Conservation (phyloP, 2,329 filamentous ascomycete genomes). For the Botrytis tulipae region DNA sequence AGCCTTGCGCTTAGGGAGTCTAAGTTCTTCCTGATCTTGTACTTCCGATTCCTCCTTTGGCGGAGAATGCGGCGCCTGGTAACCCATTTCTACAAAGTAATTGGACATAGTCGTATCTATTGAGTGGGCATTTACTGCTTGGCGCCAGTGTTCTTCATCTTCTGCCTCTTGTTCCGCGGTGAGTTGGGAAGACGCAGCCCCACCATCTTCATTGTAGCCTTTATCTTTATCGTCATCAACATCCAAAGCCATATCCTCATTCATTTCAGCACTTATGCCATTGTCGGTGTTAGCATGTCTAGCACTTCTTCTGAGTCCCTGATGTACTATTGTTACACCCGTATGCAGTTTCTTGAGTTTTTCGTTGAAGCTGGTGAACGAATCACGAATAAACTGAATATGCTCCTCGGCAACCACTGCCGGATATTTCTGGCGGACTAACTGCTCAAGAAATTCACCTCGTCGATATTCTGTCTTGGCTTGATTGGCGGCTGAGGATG, state of each 20-base stretch:
- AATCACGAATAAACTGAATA: neutral
- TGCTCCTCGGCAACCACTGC: neutral
- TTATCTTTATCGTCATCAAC: neutral
- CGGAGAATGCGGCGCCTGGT: neutral
- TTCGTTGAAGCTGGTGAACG: neutral
- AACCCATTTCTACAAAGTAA: constrained; percentile 4
- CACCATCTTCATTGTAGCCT: neutral
- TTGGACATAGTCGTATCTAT: neutral
- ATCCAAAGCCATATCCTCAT: neutral
- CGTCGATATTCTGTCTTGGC: neutral
- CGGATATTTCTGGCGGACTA: neutral
- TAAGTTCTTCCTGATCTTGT: neutral
- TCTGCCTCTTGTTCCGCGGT: neutral
- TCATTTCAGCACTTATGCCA: neutral
- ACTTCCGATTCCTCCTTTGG: too few species aligned
- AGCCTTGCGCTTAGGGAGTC: too few species aligned
- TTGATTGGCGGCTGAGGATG: neutral
- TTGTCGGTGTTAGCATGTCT: too few species aligned
- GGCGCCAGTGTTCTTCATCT: constrained; percentile 1
- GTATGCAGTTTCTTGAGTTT: neutral
- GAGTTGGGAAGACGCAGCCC: accelerated
- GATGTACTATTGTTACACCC: neutral
- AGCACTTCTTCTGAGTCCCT: neutral
- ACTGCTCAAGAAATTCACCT: neutral
- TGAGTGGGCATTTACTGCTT: neutral